A percentile compares a stretch with the other conserved stretches of the same genome.
phyloP scores from a whole-genome alignment of 2,329 filamentous ascomycete genomes.

The Penicillium sp. region DNA sequence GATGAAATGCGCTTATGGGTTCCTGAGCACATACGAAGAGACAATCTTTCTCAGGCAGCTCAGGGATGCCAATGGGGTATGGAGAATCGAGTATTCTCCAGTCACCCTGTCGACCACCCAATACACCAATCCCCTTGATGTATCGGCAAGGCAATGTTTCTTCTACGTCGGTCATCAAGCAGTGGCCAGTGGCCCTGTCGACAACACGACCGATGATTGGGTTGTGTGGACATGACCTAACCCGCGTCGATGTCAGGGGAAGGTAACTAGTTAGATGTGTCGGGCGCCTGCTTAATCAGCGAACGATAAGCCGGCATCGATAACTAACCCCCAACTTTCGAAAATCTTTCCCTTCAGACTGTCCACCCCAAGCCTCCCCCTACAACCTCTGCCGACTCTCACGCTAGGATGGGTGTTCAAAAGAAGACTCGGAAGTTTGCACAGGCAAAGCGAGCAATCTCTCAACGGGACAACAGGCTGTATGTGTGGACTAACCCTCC shows the following conservation, averaged over 20 bases:
- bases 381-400: too few relatives aligned
- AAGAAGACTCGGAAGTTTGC: constrained; percentile 94
- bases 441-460: constrained; percentile 73
- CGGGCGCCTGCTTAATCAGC: too few relatives aligned
- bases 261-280: too few relatives aligned
- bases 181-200: too few relatives aligned
- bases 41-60: background rate
- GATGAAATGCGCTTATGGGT: background rate
- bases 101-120: background rate
- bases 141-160: background rate
- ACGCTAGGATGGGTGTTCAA: constrained; percentile 88
- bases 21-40: background rate
- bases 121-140: background rate
- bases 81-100: background rate
- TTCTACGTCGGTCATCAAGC: too few relatives aligned
- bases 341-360: too few relatives aligned
- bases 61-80: background rate
- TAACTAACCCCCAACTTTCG: too few relatives aligned
- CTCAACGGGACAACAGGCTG: constrained; percentile 70
- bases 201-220: too few relatives aligned
- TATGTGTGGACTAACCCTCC: constrained; percentile 15
- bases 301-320: too few relatives aligned
- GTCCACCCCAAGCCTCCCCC: too few relatives aligned
- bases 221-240: too few relatives aligned
- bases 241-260: too few relatives aligned